phyloP scores from a whole-genome alignment of 2,329 filamentous ascomycete species.

The Colletotrichum sp. region DNA sequence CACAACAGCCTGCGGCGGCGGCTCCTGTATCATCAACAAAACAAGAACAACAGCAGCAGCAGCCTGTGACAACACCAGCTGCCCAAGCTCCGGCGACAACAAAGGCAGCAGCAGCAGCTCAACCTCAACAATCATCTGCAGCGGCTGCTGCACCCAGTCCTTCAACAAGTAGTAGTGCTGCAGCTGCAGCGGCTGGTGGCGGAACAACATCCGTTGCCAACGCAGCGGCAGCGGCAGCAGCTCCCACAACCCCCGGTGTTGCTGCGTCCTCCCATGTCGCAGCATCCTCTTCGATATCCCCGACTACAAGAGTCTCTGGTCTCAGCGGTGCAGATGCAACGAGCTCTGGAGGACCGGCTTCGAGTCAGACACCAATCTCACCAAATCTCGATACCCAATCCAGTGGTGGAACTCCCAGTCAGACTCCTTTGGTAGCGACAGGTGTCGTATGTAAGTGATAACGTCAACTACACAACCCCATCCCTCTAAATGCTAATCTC shows the following conservation, averaged over 20 bases:
- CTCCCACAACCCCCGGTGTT: background rate
- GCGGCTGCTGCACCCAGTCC: background rate
- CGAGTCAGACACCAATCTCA: background rate
- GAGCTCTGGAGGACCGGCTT: background rate
- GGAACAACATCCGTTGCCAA: background rate
- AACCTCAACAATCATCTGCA: background rate
- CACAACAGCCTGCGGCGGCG: background rate
- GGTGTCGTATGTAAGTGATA: background rate
- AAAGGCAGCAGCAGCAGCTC: background rate
- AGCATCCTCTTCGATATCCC: background rate
- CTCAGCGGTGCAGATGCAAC: background rate
- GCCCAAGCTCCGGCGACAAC: background rate
- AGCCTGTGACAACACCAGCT: background rate
- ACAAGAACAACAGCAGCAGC: background rate
- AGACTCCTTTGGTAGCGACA: conserved; percentile 1
- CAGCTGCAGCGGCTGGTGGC: background rate
- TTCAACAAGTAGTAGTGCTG: background rate
- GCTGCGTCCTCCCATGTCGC: background rate
- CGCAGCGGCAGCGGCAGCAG: background rate
- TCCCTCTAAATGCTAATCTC: background rate
- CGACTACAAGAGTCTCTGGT: background rate
- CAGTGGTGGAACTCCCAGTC: background rate
- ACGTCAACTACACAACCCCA: background rate
- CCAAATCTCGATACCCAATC: background rate
- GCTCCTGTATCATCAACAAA: background rate